A percentile compares a stretch with the other conserved stretches of the same genome.
These are phyloP conservation scores for Podospora appendiculata DNA, from an alignment of 495 filamentous ascomycete species.

Conservation along the genomic window DNA sequence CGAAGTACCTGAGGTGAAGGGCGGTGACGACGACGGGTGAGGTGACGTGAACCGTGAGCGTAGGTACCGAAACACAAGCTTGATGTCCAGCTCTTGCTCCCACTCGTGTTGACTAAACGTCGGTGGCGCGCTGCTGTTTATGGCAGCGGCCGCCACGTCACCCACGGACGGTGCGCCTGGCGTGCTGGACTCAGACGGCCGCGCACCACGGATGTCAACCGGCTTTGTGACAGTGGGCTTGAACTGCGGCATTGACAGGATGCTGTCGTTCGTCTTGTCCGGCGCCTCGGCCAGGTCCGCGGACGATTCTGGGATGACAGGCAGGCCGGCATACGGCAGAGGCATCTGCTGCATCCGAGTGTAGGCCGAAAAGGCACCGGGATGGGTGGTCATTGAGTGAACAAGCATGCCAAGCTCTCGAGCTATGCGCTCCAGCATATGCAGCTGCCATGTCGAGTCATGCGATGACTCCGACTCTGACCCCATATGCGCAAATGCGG, in stretches of 20 bases:
- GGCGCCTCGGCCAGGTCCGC: conserved; percentile 18
- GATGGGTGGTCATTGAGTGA: conserved; percentile 64
- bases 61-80: conserved; percentile 82
- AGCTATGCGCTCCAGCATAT: conserved; percentile 74
- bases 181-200: conserved; percentile 9
- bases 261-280: conserved; percentile 13
- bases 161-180: conserved; percentile 1
- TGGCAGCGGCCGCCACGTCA: neutral
- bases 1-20: conserved; percentile 31
- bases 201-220: conserved; percentile 15
- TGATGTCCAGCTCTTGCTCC: conserved; percentile 79
- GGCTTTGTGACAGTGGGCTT: conserved; percentile 39
- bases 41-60: conserved; percentile 57
- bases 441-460: conserved; percentile 62
- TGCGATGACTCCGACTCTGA: conserved; percentile 27
- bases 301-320: conserved; percentile 42
- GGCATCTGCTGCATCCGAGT: conserved; percentile 42
- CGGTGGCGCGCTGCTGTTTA: neutral
- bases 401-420: conserved; percentile 79
- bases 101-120: conserved; percentile 64
- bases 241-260: conserved; percentile 33
- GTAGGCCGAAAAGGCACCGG: conserved; percentile 76
- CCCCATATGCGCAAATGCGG: conserved; percentile 18
- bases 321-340: conserved; percentile 48
- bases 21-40: conserved; percentile 23